Base-by-base conservation (phyloP, 441 rosid species). In the Populus hybrid region DNA sequence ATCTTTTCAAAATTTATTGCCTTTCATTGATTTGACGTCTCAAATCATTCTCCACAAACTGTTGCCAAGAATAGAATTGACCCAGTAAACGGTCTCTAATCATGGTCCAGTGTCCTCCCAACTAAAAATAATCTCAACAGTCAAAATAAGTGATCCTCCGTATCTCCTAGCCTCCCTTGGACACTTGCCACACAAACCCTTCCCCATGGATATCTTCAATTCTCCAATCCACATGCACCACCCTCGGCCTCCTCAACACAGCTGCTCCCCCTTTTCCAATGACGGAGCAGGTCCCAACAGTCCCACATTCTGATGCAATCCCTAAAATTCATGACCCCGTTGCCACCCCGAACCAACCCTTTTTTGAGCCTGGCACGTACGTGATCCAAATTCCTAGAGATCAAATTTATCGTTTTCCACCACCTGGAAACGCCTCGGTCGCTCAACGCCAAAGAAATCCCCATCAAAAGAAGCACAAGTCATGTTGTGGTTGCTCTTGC, bases 351-450 rank as follows among this genome's bases (percentile, higher is more conserved):
- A 21, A 30, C 3, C 35, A 14, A 9, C 50, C 23, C 46, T 7
- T 9, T 32, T 78, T 83, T 30, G 69, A 76, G 5, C 30, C 78
- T 0, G 86, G 84, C 9, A 92, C 93, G 14, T 87, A 88, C 82
- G 81, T 92, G 5, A 82, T 88, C 21, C 90, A 85, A 40, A 85
- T 88, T 82, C 93, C 92, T 12, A 90, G 86, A 84, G 90, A 91
- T 81, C 91, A 87, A 83, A 81, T 92, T 42, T 90, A 89, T 40
- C 86, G 90, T n/a, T 67, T 90, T 30, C 97, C 93, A 21, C 91
- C 91, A 5, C 87, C 90, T 0, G 88, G 81, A 65, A 88, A 89
- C 26, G 90, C 89, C 24, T 28, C 72, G 61, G 73, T 84, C 30
- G n/a, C 81, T 20, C 78, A 86, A 59, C 75, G 57, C 61, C 87